A percentile compares a stretch with the other conserved stretches of the same genome.
phyloP scores from a whole-genome alignment of 306 rosid species.

The peach (Prunus persica) region DNA sequence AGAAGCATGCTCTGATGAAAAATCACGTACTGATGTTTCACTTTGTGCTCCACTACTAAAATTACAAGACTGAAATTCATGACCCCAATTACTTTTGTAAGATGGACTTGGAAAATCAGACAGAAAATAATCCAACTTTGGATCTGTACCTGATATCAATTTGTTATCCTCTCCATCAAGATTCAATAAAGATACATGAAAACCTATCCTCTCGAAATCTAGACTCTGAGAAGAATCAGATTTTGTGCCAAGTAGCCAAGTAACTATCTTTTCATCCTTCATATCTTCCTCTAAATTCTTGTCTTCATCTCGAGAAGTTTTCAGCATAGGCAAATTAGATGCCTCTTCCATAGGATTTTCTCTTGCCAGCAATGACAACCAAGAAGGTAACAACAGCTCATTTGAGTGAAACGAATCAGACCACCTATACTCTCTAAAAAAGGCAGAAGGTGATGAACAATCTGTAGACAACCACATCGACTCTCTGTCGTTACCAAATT shows the following conservation, averaged over 20 bases:
- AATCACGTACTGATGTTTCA: not conserved
- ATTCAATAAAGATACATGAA: constrained; percentile 31
- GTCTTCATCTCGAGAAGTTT: not conserved
- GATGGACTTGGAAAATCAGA: constrained; percentile 25
- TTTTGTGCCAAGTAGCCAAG: not conserved
- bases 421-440: not conserved
- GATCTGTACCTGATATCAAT: constrained; percentile 20
- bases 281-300: not conserved
- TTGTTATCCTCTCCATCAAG: constrained; percentile 34
- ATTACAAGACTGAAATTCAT: not conserved
- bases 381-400: not conserved
- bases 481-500: not conserved
- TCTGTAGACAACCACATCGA: not conserved
- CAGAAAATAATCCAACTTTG: not conserved
- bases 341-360: not conserved
- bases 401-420: not conserved
- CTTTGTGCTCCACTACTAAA: not conserved
- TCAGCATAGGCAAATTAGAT: not conserved
- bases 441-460: constrained; percentile 4
- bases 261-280: not conserved
- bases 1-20: not conserved
- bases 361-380: not conserved
- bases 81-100: not conserved
- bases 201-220: constrained; percentile 17
- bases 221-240: constrained; percentile 17